Evolutionary conservation across 2,329 filamentous ascomycete species (phyloP), one percentile per base, ranked within the genome.

Genomic region (Rosellinia necatrix): DNA sequence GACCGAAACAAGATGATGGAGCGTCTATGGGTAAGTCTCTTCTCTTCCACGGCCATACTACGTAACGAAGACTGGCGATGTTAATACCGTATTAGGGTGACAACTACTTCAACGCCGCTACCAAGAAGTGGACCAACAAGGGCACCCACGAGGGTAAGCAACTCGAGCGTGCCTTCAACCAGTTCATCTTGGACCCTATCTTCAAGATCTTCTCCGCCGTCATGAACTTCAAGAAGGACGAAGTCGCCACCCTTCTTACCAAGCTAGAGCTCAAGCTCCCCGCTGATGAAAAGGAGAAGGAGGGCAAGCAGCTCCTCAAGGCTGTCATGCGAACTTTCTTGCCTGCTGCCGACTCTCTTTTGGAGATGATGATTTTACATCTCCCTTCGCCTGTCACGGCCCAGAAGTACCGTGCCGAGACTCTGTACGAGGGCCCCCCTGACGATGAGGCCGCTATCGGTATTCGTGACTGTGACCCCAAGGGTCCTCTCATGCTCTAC

Each of bases 1-100:
- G 93, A 99, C 88, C 92, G 92, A 80, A 89, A 88, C 83, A 97
- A 97, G 91, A 97, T 99, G 94, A 96, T 97, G 90, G 91, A 97
- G 84, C 92, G 94, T 88, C 91, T 99, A 70, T 99, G 94, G 94
- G 88, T 91, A 80, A 78, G 86, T 61, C 32, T 35, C 35, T n/a
- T 10, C 12, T 21, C n/a, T 21, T 37, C 6, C 9, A 22, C 44
- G 3, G 3, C 13, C 13, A 9, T 3, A 6, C 13, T 29, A 6
- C 29, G n/a, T 25, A 56, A n/a, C 19, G 34, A 53, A 41, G 63
- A n/a, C n/a, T 72, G 60, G 71, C 63, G 62, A 13, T 62, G 27
- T 53, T 56, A 15, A 60, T 19, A 37, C 9, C 13, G 2, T 53
- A 1, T 24, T 49, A 79, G 77, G 94, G 94, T 69, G 94, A 99